Evolutionary conservation across 2,329 filamentous ascomycete species (phyloP).

Genomic region (Fusarium nematophilum): DNA sequence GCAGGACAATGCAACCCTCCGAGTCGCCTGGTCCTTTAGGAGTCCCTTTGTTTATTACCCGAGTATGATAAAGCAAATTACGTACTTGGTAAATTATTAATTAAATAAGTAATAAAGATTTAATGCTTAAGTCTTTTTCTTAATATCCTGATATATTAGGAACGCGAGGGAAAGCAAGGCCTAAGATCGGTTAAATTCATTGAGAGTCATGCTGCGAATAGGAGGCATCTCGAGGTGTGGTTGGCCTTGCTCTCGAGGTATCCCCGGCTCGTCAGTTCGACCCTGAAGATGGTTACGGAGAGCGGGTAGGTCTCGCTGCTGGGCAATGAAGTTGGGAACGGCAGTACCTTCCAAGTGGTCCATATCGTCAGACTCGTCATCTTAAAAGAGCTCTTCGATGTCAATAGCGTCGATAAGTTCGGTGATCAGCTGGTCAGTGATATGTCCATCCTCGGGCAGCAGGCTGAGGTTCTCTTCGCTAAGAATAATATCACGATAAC

Average conservation of each 20-base stretch:
- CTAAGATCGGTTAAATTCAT: conserved; percentile 20
- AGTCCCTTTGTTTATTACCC: too few species aligned
- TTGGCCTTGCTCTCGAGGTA: not conserved
- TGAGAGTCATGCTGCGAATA: conserved; percentile 5
- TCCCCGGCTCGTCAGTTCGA: not conserved
- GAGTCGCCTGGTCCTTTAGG: too few species aligned
- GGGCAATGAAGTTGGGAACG: conserved; percentile 15
- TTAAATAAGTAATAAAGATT: too few species aligned
- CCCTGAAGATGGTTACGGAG: not conserved
- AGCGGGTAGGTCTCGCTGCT: conserved; percentile 7
- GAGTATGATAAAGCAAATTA: too few species aligned
- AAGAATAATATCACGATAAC: conserved; percentile 14
- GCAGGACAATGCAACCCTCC: not conserved
- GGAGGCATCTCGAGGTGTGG: conserved; percentile 7
- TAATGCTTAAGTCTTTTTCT: too few species aligned
- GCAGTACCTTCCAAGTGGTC: conserved; percentile 2
- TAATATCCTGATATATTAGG: too few species aligned
- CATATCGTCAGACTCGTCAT: not conserved
- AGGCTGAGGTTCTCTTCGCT: conserved; percentile 8
- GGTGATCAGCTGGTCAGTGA: not conserved
- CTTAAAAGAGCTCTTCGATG: not conserved
- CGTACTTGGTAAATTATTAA: too few species aligned
- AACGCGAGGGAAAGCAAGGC: conserved; percentile 23
- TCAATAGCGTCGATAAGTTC: conserved; percentile 6
- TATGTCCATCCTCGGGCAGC: conserved; percentile 10